Evolutionary conservation across 352 stramenopile genomes (phyloP).

Genomic region (Pythium rhizo-oryzae): DNA sequence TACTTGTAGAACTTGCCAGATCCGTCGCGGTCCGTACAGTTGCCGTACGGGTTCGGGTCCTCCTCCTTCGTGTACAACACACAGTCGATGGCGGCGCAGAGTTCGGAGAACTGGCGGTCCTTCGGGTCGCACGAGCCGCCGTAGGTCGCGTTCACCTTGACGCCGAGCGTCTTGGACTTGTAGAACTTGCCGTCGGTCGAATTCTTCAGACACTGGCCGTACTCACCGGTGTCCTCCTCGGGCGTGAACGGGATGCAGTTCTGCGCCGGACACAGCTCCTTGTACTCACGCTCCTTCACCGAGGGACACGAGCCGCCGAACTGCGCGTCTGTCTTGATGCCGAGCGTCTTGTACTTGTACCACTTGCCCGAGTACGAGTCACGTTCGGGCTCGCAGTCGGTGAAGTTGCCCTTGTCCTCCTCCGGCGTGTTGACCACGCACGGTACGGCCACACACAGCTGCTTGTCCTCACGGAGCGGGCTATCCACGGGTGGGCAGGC

Average conservation of each 20-base stretch:
- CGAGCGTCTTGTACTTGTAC: conserved; percentile 3
- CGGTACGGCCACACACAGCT: not conserved
- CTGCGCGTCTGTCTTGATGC: conserved; percentile 3
- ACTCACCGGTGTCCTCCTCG: not conserved
- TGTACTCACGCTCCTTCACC: conserved; percentile 1
- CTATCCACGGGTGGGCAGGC: not conserved
- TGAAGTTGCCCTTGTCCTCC: conserved; percentile 5
- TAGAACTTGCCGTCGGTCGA: not conserved
- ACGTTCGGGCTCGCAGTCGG: not conserved
- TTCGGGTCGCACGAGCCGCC: not conserved
- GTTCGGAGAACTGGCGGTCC: not conserved
- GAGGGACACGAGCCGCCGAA: conserved; percentile 4
- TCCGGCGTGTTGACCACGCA: conserved; percentile 6
- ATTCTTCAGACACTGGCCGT: not conserved
- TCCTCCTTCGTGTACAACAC: not conserved
- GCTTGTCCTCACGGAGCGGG: not conserved
- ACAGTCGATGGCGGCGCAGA: not conserved
- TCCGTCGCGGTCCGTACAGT: not conserved
- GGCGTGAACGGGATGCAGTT: not conserved
- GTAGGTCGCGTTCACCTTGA: not conserved
- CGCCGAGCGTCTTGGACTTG: not conserved
- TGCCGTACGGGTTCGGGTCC: not conserved
- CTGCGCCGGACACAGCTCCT: not conserved
- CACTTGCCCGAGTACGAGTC: not conserved
- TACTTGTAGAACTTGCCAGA: not conserved